These are phyloP conservation scores for Rachicladosporium sp. DNA, from an alignment of 2,329 filamentous ascomycete species.

Conservation along the genomic window DNA sequence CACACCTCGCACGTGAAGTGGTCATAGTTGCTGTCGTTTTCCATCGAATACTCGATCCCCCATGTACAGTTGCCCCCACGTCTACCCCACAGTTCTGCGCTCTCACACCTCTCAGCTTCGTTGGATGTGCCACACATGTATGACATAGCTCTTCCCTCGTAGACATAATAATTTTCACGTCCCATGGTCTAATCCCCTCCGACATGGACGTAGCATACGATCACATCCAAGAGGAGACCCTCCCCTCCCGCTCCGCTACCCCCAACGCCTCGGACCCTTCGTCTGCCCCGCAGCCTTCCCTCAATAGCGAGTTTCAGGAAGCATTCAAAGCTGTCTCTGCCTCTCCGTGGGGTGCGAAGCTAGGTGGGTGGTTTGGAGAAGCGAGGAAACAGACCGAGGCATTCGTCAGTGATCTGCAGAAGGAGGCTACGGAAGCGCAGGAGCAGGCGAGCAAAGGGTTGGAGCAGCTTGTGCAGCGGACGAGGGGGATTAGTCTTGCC, in stretches of 20 bases:
- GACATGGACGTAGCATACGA: constrained; percentile 97
- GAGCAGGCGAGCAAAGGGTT: constrained; percentile 68
- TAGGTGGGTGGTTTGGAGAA: constrained; percentile 79
- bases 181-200: background rate
- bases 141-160: background rate
- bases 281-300: constrained; percentile 22
- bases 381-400: constrained; percentile 88
- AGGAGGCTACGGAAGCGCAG: constrained; percentile 63
- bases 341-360: constrained; percentile 78
- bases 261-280: constrained; percentile 25
- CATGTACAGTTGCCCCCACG: no score
- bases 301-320: constrained; percentile 85
- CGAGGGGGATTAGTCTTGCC: constrained; percentile 15
- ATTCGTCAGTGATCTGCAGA: constrained; percentile 69
- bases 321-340: constrained; percentile 87
- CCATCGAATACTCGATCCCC: no score
- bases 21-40: no score
- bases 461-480: constrained; percentile 29
- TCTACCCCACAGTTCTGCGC: no score
- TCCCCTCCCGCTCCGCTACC: constrained; percentile 35
- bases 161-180: background rate
- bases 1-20: no score
- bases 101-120: no score
- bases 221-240: constrained; percentile 77
- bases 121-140: no score